Conservation (phyloP, 257 asterid species). For the Anisodus tanguticus region DNA sequence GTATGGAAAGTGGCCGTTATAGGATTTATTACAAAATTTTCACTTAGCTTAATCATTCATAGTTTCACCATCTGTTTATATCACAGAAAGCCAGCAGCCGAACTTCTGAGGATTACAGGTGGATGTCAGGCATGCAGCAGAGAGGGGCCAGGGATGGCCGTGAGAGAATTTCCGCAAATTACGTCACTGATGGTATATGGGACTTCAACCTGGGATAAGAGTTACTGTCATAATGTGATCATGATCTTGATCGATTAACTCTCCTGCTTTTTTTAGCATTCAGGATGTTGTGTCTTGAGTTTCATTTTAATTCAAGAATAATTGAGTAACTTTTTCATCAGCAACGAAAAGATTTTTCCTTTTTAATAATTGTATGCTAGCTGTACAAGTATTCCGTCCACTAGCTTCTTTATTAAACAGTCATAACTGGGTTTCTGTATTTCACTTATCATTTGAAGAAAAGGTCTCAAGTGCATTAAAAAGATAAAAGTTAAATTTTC, state of each 20-base stretch:
- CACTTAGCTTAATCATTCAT: conserved; percentile 26
- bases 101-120: conserved; percentile 32
- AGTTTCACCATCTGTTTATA: conserved; percentile 14
- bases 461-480: background rate
- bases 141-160: conserved; percentile 48
- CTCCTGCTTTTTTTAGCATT: background rate
- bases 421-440: background rate
- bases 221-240: conserved; percentile 19
- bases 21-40: background rate
- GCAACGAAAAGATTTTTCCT: background rate
- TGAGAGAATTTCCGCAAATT: conserved; percentile 40
- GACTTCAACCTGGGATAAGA: background rate
- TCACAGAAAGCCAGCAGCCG: conserved; percentile 44
- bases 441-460: background rate
- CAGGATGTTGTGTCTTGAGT: background rate
- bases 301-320: background rate
- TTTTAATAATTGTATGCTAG: background rate
- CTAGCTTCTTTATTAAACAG: background rate
- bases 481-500: background rate
- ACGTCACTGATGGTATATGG: conserved; percentile 45
- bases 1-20: background rate
- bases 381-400: background rate
- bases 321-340: conserved; percentile 5
- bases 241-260: background rate
- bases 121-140: conserved; percentile 41